Percentiles rank a stretch among this genome's conserved stretches.
These are phyloP conservation scores for Rhodamnia rubescens DNA, from an alignment of 345 rosid species.

Conservation along the genomic window DNA sequence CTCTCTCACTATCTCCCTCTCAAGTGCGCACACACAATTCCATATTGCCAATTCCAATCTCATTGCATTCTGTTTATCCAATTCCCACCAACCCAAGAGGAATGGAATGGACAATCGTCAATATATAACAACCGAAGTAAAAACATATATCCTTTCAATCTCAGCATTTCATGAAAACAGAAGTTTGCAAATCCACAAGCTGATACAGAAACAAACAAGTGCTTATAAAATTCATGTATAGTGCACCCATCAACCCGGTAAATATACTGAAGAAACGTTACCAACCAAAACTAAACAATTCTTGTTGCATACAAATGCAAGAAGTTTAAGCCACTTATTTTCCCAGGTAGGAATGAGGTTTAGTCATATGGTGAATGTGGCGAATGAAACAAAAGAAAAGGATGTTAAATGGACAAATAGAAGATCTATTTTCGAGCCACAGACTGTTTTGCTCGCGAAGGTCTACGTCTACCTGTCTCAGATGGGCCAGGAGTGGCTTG, in stretches of 20 bases:
- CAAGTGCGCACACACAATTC: not conserved
- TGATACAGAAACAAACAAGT: not conserved
- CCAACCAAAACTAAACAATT: not conserved
- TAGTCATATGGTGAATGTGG: not conserved
- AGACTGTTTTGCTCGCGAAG: not conserved
- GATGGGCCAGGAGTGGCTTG: constrained; percentile 15
- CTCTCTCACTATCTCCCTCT: no score
- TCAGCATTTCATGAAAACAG: not conserved
- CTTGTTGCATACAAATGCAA: not conserved
- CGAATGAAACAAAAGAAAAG: not conserved
- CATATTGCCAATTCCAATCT: not conserved
- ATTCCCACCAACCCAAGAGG: not conserved
- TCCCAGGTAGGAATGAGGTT: not conserved
- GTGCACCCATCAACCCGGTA: not conserved
- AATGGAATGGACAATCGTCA: not conserved
- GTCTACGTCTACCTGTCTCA: constrained; percentile 28
- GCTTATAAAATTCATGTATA: not conserved
- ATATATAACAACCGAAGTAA: not conserved
- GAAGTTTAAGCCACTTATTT: not conserved
- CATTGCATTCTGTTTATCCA: not conserved
- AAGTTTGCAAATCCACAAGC: not conserved
- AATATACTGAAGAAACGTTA: not conserved
- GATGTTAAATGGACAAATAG: not conserved
- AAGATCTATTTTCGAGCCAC: not conserved
- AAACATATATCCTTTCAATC: not conserved